Base-by-base conservation (phyloP, 1,139 yeast species). In the Debaryomyces sp. region DNA sequence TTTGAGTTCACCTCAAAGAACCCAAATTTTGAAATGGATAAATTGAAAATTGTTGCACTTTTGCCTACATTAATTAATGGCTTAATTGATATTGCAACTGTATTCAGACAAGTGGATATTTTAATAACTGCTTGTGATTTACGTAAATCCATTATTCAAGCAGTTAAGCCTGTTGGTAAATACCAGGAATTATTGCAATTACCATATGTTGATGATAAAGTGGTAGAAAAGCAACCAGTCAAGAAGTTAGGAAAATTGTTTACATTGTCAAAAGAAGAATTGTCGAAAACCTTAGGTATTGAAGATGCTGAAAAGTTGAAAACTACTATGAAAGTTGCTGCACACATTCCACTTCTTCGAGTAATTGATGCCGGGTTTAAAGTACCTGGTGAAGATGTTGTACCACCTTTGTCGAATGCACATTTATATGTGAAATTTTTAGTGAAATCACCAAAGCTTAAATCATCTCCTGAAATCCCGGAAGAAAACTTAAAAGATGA, bases 321-420 rank as follows among this genome's bases (percentile, higher is more conserved):
- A 22, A 73, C 75, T 32, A 79, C 90, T 3, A 64, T 87, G 45
- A 68, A 74, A 10, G 78, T 85, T 48, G 96, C 95, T 2, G 63
- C 78, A 6, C 73, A 77, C 45, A 81, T 90, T 38, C 97, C 98
- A 38, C 71, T 76, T 41, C 70, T 94, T 50, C 84, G 88, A 58
- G 73, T 92, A 18, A 57, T 91, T 39, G 82, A 82, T 46, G 85
- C 96, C 41, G 82, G 80, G 50, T 90, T 92, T 68, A 80, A 82
- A 54, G 97, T 92, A 39, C 96, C 97, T 3, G 99, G 98, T 34
- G 98, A 92, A 71, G 67, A 72, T 24, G 73, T 76, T 32, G 87
- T 94, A 10, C 81, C 96, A 3, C 96, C 97, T 32, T 67, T 72
- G 42, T 82, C 98, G 1, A 81, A 80, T 50, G 84, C 90, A 9